Conservation (phyloP, 768 basidiomycete species). For the Suillus spraguei region DNA sequence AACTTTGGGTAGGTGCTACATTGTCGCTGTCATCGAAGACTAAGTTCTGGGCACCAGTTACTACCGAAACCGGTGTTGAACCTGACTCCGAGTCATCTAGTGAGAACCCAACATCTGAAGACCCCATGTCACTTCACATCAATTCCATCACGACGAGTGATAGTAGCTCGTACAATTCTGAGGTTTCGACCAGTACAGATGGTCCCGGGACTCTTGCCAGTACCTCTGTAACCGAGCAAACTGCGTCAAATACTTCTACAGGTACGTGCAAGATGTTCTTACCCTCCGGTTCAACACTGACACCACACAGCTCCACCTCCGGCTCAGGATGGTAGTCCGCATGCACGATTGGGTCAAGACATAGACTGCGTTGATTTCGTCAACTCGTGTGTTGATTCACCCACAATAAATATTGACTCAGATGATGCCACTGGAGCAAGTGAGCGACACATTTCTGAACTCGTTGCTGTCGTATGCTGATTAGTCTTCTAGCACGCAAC, state of each 20-base stretch:
- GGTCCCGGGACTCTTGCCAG: neutral
- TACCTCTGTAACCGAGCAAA: neutral
- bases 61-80: neutral
- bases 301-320: neutral
- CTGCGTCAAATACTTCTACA: neutral
- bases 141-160: neutral
- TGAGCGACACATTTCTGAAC: neutral
- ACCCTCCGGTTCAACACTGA: neutral
- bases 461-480: neutral
- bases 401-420: neutral
- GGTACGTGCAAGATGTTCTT: neutral
- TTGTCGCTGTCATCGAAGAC: neutral
- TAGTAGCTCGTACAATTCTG: neutral
- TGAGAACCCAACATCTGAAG: neutral
- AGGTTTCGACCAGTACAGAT: neutral
- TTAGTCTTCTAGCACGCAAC: neutral
- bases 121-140: neutral
- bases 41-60: neutral
- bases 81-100: neutral
- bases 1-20: neutral
- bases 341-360: neutral
- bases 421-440: neutral
- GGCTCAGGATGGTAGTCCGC: neutral
- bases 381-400: neutral
- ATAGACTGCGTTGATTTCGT: neutral